phyloP scores from a whole-genome alignment of 148 eudicot genomes.

The Pouteria glomerata region DNA sequence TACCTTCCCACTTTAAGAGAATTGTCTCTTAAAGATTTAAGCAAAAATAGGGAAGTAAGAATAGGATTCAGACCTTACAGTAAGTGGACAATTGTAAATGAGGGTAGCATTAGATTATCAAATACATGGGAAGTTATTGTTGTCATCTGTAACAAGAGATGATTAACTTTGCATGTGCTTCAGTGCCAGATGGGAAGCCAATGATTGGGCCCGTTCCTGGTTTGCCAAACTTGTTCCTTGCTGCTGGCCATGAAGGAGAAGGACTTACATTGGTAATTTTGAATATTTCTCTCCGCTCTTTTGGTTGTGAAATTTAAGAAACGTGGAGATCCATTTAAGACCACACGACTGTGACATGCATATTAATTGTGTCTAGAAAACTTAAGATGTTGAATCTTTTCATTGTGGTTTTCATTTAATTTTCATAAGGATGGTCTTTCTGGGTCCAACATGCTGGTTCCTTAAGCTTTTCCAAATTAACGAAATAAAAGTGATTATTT shows the following conservation, averaged over 20 bases:
- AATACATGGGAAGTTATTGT: no score
- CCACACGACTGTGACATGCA: neutral
- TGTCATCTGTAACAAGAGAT: neutral
- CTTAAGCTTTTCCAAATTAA: neutral
- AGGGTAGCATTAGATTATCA: no score
- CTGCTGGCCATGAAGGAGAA: constrained; percentile 97
- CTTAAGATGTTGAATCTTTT: no score
- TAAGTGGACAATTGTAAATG: constrained; percentile 43
- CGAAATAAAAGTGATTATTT: neutral
- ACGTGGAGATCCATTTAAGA: neutral
- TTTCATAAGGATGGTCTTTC: no score
- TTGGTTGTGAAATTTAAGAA: neutral
- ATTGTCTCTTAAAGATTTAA: constrained; percentile 39
- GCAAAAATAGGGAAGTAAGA: constrained; percentile 51
- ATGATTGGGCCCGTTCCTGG: constrained; percentile 75
- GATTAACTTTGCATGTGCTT: constrained; percentile 6
- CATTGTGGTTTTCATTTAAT: no score
- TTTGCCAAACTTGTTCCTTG: constrained; percentile 58
- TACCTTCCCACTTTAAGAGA: constrained; percentile 68
- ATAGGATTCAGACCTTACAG: constrained; percentile 93
- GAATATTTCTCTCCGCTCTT: neutral
- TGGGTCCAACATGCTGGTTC: neutral
- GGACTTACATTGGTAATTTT: constrained; percentile 74
- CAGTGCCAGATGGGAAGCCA: constrained; percentile 96
- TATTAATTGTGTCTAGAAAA: neutral